Percentiles rank a stretch among this genome's conserved stretches.
Conservation (phyloP, 2,329 filamentous ascomycete species). For the Macroventuria anomochaeta region DNA sequence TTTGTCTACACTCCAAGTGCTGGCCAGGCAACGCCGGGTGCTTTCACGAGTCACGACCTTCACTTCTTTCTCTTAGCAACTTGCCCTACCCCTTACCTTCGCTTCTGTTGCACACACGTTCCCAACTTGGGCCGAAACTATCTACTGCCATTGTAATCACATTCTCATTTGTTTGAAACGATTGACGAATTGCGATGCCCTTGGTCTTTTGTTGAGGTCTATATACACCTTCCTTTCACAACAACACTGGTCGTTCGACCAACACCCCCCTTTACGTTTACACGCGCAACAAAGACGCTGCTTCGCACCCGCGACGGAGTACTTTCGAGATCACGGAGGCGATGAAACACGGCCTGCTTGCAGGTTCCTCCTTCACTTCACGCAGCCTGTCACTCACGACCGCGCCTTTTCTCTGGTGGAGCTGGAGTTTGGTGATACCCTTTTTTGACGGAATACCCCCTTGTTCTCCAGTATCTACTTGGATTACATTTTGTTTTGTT, state of each 20-base stretch:
- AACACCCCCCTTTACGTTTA: constrained; percentile 3
- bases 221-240: constrained; percentile 18
- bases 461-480: constrained; percentile 11
- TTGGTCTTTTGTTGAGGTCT: constrained; percentile 6
- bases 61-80: constrained; percentile 19
- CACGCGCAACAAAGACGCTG: constrained; percentile 27
- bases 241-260: not conserved
- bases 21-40: constrained; percentile 17
- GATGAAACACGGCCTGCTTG: not conserved
- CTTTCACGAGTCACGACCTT: constrained; percentile 35
- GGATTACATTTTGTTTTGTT: constrained; percentile 13
- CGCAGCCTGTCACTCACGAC: constrained; percentile 13
- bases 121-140: constrained; percentile 22
- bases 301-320: constrained; percentile 13
- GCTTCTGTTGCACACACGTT: constrained; percentile 22
- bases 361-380: constrained; percentile 18
- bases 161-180: constrained; percentile 36
- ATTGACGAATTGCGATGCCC: constrained; percentile 33
- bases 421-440: constrained; percentile 52
- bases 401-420: constrained; percentile 45
- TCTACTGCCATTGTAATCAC: constrained; percentile 35
- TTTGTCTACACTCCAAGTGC: constrained; percentile 18
- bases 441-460: constrained; percentile 26
- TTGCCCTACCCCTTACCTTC: constrained; percentile 15
- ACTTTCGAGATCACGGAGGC: constrained; percentile 5